phyloP scores from a whole-genome alignment of 768 basidiomycete genomes.

The Termitomyces sp. region DNA sequence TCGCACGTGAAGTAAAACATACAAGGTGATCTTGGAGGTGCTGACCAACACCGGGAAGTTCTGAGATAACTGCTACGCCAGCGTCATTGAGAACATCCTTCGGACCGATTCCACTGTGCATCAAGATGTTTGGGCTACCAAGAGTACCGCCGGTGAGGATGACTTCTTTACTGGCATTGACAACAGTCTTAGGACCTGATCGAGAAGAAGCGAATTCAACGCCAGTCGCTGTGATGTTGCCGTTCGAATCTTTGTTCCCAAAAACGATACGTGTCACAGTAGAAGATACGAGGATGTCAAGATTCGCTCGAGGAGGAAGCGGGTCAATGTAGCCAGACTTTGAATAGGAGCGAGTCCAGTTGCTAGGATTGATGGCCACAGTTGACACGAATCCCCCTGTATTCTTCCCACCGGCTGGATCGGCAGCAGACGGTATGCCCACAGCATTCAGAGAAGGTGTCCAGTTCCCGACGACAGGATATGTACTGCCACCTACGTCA shows the following conservation, averaged over 20 bases:
- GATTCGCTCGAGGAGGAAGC: slow-evolving; percentile 53
- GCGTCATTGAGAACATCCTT: slow-evolving; percentile 40
- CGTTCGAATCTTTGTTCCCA: slow-evolving; percentile 20
- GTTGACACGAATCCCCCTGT: slow-evolving; percentile 51
- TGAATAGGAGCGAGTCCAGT: slow-evolving; percentile 59
- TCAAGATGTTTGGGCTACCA: slow-evolving; percentile 48
- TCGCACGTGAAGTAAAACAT: background rate
- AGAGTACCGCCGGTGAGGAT: slow-evolving; percentile 38
- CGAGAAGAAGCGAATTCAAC: slow-evolving; percentile 39
- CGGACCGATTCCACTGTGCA: slow-evolving; percentile 56
- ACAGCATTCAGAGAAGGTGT: slow-evolving; percentile 37
- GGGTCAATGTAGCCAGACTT: slow-evolving; percentile 54
- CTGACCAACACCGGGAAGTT: slow-evolving; percentile 56
- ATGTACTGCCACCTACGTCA: slow-evolving; percentile 29
- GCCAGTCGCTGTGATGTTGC: slow-evolving; percentile 39
- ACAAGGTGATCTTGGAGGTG: slow-evolving; percentile 48
- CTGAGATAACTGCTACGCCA: slow-evolving; percentile 36
- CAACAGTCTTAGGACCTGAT: slow-evolving; percentile 2
- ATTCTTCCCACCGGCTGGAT: slow-evolving; percentile 42
- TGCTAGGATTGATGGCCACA: slow-evolving; percentile 53
- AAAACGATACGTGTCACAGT: slow-evolving; percentile 55
- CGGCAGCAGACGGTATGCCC: slow-evolving; percentile 33
- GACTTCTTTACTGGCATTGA: slow-evolving; percentile 39
- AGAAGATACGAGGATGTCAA: slow-evolving; percentile 54
- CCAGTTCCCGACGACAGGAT: slow-evolving; percentile 51